Percentiles rank a stretch among this genome's conserved stretches.
Evolutionary conservation across 2,329 filamentous ascomycete species (phyloP).

Genomic region (Ophiosphaerella korrae): DNA sequence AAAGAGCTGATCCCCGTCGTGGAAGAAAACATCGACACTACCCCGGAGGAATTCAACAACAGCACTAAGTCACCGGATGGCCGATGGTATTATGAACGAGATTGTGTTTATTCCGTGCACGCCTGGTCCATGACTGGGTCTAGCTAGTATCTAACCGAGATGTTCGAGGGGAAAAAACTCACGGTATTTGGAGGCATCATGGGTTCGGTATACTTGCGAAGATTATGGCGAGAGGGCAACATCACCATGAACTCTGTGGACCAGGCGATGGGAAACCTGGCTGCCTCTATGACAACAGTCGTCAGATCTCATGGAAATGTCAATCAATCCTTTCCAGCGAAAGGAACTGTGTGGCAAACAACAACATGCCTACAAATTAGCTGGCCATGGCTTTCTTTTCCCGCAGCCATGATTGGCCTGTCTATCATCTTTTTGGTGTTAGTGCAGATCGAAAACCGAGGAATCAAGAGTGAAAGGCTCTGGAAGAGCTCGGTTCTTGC

Average conservation of each 20-base stretch:
- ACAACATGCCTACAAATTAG: slow-evolving; percentile 9
- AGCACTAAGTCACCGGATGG: not conserved
- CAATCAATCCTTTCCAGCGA: not conserved
- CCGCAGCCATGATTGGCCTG: slow-evolving; percentile 8
- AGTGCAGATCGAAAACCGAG: slow-evolving; percentile 11
- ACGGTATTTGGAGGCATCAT: not conserved
- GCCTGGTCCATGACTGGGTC: too few relatives aligned
- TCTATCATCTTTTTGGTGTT: slow-evolving; percentile 5
- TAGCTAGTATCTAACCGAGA: not conserved
- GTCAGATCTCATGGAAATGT: slow-evolving; percentile 3
- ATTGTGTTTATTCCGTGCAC: not conserved
- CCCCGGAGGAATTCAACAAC: not conserved
- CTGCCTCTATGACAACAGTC: slow-evolving; percentile 5
- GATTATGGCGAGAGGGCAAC: slow-evolving; percentile 1
- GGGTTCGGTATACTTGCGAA: not conserved
- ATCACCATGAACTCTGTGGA: slow-evolving; percentile 5
- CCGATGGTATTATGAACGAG: not conserved
- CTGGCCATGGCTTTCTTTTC: slow-evolving; percentile 10
- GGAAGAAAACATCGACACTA: slow-evolving; percentile 1
- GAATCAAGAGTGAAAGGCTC: slow-evolving; percentile 5
- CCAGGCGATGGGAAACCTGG: slow-evolving; percentile 1
- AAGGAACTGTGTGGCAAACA: slow-evolving; percentile 7
- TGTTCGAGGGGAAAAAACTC: not conserved
- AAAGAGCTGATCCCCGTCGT: not conserved
- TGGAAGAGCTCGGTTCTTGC: slow-evolving; percentile 16